phyloP scores from a whole-genome alignment of 163 green algal genomes.

The Picocystis sp. region DNA sequence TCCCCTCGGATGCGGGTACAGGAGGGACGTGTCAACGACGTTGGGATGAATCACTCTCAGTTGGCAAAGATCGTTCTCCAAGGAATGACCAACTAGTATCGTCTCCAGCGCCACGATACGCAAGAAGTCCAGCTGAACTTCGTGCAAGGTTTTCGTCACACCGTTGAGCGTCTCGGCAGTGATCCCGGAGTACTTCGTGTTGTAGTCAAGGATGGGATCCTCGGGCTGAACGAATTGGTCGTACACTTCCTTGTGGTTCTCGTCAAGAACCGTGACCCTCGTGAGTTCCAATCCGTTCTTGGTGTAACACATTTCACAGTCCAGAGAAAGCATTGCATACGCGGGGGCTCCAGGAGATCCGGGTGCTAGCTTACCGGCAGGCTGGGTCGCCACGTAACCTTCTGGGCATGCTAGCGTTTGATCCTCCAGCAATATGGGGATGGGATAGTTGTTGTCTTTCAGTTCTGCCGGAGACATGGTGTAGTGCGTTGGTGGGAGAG shows the following conservation, averaged over 20 bases:
- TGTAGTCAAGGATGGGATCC: slow-evolving; percentile 76
- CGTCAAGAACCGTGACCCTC: slow-evolving; percentile 46
- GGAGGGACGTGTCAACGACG: slow-evolving; percentile 57
- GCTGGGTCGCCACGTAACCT: slow-evolving; percentile 2
- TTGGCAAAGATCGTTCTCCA: slow-evolving; percentile 76
- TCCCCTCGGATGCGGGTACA: slow-evolving; percentile 60
- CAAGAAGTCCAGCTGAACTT: slow-evolving; percentile 34
- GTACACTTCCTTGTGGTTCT: slow-evolving; percentile 44
- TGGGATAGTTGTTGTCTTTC: slow-evolving; percentile 25
- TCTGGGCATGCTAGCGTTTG: slow-evolving; percentile 2
- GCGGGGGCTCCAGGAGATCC: background rate
- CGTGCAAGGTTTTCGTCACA: slow-evolving; percentile 33
- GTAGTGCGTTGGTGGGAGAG: slow-evolving; percentile 20
- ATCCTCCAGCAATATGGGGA: slow-evolving; percentile 17
- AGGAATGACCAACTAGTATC: slow-evolving; percentile 63
- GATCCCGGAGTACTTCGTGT: slow-evolving; percentile 75
- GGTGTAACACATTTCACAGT: slow-evolving; percentile 87
- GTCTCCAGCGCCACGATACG: slow-evolving; percentile 27
- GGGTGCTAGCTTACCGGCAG: background rate
- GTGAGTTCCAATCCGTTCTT: slow-evolving; percentile 54
- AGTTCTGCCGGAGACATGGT: slow-evolving; percentile 20
- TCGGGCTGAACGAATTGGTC: slow-evolving; percentile 70
- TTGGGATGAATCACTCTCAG: slow-evolving; percentile 45
- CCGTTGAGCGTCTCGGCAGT: slow-evolving; percentile 44
- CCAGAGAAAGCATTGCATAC: slow-evolving; percentile 32